These are phyloP conservation scores for Penicillium sp. DNA, from an alignment of 2,329 filamentous ascomycete genomes.

Conservation along the genomic window DNA sequence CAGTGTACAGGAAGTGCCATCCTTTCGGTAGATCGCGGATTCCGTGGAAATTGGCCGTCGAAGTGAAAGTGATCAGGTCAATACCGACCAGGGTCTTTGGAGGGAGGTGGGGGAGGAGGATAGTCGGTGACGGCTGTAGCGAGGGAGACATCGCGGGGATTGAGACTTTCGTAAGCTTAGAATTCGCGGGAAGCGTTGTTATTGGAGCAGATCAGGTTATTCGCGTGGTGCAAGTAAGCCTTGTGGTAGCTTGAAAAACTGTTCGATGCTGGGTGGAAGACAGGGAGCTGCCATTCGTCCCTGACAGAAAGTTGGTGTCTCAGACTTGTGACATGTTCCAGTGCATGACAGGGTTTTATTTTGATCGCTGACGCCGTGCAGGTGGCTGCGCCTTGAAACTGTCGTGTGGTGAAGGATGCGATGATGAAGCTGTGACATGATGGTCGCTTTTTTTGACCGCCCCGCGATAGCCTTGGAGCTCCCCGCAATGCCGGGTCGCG, in stretches of 20 bases:
- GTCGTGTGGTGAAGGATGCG: background rate
- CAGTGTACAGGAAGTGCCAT: slow-evolving; percentile 66
- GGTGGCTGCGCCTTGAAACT: background rate
- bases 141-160: slow-evolving; percentile 22
- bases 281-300: slow-evolving; percentile 6
- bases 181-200: background rate
- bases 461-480: slow-evolving; percentile 10
- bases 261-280: background rate
- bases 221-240: background rate
- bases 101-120: slow-evolving; percentile 51
- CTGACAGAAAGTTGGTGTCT: slow-evolving; percentile 3
- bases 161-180: background rate
- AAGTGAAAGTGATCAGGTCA: slow-evolving; percentile 64
- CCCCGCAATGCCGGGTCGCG: background rate
- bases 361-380: background rate
- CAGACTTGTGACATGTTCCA: slow-evolving; percentile 1
- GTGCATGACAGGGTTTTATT: background rate
- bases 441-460: slow-evolving; percentile 11
- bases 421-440: background rate
- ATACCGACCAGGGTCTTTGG: slow-evolving; percentile 56
- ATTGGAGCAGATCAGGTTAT: background rate
- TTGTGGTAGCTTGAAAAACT: slow-evolving; percentile 6
- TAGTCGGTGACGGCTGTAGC: slow-evolving; percentile 41
- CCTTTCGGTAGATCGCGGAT: slow-evolving; percentile 63
- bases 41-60: slow-evolving; percentile 64